Evolutionary conservation across 257 asterid genomes (phyloP), one percentile per base, ranked within the genome.

Genomic region (Solanum medicagineum): DNA sequence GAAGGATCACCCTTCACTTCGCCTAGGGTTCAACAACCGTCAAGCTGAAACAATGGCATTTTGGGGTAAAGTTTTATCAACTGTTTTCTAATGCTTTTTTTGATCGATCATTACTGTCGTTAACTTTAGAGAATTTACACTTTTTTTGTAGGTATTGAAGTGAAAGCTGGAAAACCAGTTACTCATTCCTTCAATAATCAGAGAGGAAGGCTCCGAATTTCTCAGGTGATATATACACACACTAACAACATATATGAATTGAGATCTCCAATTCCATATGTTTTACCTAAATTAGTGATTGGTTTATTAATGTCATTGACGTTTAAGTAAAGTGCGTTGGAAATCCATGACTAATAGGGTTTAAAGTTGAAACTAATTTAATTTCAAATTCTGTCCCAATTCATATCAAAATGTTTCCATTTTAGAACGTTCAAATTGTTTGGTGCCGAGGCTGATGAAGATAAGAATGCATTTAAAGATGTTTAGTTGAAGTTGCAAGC

Each of bases 141-240:
- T 87, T 6, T 40, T 84, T 17, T 83, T 84, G 86, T 89, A 95
- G 99, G 99, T 49, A 83, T 91, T 66, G 93, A 93, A 89, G 93
- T 95, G 40, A 94, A 88, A 86, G 92, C 97, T 5, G 97, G 95
- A 84, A 90, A 87, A 75, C 95, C 97, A 10, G 55, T 91, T 22
- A 91, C 96, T 69, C 96, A 92, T 91, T 88, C 89, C 0, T 91
- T 89, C 29, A 92, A 91, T 26, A 86, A 87, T 75, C 90, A 89
- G 15, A 86, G 90, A 79, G 90, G 96, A 81, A 91, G 97, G 89
- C 96, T 95, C 56, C 93, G 97, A n/a, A 92, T 94, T 87, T 88
- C 98, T 20, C 98, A 93, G 95, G 99, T 94, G 83, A 44, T 65
- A 19, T 8, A 20, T 10, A 8, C 42, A 55, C 45, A n/a, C 22